A percentile compares a stretch with the other conserved stretches of the same genome.
These are phyloP conservation scores for Oryza punctata DNA, from an alignment of 176 grass and related monocot genomes.

Conservation along the genomic window DNA sequence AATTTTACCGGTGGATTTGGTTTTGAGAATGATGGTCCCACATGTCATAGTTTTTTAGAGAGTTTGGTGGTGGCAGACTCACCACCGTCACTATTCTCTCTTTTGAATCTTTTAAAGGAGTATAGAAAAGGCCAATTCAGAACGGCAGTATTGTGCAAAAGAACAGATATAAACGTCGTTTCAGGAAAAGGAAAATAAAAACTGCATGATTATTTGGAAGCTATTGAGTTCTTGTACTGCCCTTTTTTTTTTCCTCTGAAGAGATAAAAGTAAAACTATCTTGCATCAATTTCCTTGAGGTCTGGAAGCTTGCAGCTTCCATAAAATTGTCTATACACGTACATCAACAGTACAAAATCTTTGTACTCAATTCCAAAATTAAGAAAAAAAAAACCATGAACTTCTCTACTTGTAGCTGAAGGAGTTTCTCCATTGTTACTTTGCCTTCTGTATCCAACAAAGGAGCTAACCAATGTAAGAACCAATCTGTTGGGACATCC, in stretches of 20 bases:
- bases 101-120: no score
- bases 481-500: slow-evolving; percentile 11
- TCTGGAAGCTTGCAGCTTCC: slow-evolving; percentile 16
- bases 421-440: not conserved
- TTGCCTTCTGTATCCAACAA: slow-evolving; percentile 27
- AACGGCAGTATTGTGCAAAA: not conserved
- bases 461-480: slow-evolving; percentile 33
- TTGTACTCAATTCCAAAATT: not conserved
- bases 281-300: slow-evolving; percentile 20
- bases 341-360: slow-evolving; percentile 7
- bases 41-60: no score
- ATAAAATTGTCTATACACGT: slow-evolving; percentile 25
- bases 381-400: not conserved
- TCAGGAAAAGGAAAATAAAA: not conserved
- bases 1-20: no score
- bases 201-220: not conserved
- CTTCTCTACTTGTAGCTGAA: slow-evolving; percentile 6
- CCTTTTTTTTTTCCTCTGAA: no score
- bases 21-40: no score
- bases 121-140: not conserved
- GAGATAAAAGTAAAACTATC: not conserved
- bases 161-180: not conserved
- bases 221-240: not conserved
- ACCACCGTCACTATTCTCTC: no score
- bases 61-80: no score